Percentiles rank a stretch among this genome's conserved stretches.
phyloP scores from a whole-genome alignment of 257 asterid species.

The Cruciata laevipes region DNA sequence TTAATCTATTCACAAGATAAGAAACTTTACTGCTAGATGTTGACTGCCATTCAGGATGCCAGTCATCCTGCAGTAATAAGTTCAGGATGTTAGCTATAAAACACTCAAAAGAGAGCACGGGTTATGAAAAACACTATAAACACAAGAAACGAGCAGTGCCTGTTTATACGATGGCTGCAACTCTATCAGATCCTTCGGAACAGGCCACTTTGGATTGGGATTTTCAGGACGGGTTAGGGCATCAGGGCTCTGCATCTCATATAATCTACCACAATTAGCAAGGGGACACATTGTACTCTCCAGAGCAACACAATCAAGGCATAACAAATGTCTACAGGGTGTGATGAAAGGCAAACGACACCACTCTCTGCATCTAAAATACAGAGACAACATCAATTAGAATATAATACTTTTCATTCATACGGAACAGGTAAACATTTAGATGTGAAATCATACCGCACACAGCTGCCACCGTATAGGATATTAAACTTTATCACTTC shows the following conservation, averaged over 20 bases:
- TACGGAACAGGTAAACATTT: constrained; percentile 16
- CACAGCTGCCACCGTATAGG: constrained; percentile 66
- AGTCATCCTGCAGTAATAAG: constrained; percentile 58
- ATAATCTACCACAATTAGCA: constrained; percentile 68
- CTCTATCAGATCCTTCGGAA: constrained; percentile 98
- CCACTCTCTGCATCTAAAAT: constrained; percentile 80
- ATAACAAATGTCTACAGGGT: constrained; percentile 89
- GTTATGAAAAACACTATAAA: background rate
- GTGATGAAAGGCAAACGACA: constrained; percentile 92
- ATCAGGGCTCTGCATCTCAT: constrained; percentile 97
- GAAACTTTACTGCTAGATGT: constrained; percentile 95
- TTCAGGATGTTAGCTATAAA: background rate
- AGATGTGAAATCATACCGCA: constrained; percentile 48
- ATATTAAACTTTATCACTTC: constrained; percentile 47
- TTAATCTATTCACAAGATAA: constrained; percentile 57
- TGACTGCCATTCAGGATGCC: constrained; percentile 99
- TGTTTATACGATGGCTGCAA: constrained; percentile 95
- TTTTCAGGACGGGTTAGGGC: constrained; percentile 89
- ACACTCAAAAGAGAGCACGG: background rate
- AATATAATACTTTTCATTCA: constrained; percentile 12
- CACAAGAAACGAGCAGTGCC: constrained; percentile 30
- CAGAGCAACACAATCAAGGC: constrained; percentile 89
- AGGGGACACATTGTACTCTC: constrained; percentile 76
- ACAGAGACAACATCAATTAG: constrained; percentile 16
- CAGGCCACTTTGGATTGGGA: constrained; percentile 99